A percentile compares a stretch with the other conserved stretches of the same genome.
These are phyloP conservation scores for Bassia scoparia DNA, from an alignment of 148 eudicot species.

Conservation along the genomic window DNA sequence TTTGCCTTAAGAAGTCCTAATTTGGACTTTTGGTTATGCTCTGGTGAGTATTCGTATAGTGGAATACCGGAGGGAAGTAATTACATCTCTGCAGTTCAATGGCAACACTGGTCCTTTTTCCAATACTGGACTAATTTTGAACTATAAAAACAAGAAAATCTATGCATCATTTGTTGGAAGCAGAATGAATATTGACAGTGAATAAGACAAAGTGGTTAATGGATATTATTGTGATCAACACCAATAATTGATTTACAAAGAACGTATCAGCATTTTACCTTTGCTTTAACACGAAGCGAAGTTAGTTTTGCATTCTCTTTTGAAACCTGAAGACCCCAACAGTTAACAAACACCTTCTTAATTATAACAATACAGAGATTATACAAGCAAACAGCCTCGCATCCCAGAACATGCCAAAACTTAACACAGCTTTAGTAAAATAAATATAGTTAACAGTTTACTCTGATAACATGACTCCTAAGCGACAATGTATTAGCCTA, in stretches of 20 bases:
- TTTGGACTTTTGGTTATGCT: too few relatives aligned
- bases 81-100: neutral
- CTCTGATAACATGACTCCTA: neutral
- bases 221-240: too few relatives aligned
- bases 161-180: too few relatives aligned
- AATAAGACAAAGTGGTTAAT: too few relatives aligned
- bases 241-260: neutral
- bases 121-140: too few relatives aligned
- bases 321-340: slow-evolving; percentile 59
- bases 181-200: too few relatives aligned
- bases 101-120: neutral
- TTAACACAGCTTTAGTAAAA: neutral
- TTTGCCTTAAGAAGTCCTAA: too few relatives aligned
- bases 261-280: slow-evolving; percentile 38
- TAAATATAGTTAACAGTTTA: neutral
- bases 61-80: too few relatives aligned
- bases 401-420: neutral
- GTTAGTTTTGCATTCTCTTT: slow-evolving; percentile 56
- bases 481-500: too few relatives aligned
- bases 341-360: slow-evolving; percentile 13
- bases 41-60: too few relatives aligned
- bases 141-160: too few relatives aligned
- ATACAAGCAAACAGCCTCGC: neutral
- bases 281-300: slow-evolving; percentile 45
- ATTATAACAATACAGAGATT: neutral